Conservation (phyloP, 345 rosid genomes). For the Pistacia vera region DNA sequence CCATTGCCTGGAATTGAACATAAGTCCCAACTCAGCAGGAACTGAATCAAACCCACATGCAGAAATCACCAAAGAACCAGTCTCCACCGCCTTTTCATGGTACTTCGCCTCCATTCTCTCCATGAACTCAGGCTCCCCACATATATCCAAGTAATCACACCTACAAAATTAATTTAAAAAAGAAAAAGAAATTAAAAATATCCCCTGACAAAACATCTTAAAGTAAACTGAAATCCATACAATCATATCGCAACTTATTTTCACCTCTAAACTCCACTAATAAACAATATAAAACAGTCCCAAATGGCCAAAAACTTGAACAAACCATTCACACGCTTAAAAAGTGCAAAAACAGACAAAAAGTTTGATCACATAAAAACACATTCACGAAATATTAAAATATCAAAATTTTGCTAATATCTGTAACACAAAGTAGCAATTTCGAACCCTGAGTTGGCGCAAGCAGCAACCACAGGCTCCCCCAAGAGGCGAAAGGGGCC, state of each 20-base stretch:
- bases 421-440: neutral
- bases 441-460: conserved; percentile 65
- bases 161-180: conserved; percentile 25
- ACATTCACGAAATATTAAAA: conserved; percentile 6
- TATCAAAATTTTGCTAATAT: neutral
- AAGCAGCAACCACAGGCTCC: conserved; percentile 82
- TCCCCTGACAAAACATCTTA: neutral
- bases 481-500: conserved; percentile 86
- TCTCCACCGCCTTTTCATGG: conserved; percentile 69
- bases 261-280: too few species aligned
- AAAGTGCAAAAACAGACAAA: too few species aligned
- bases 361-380: neutral
- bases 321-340: too few species aligned
- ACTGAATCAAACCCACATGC: conserved; percentile 94
- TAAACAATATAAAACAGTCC: too few species aligned
- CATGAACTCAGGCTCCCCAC: conserved; percentile 96
- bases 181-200: too few species aligned
- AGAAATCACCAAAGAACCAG: conserved; percentile 74
- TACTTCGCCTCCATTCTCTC: conserved; percentile 72
- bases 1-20: conserved; percentile 89
- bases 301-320: too few species aligned
- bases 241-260: neutral
- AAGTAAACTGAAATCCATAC: neutral
- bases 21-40: conserved; percentile 82
- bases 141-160: conserved; percentile 90